phyloP scores from a whole-genome alignment of 2,329 filamentous ascomycete species.

The Thermochaetoides dissita region DNA sequence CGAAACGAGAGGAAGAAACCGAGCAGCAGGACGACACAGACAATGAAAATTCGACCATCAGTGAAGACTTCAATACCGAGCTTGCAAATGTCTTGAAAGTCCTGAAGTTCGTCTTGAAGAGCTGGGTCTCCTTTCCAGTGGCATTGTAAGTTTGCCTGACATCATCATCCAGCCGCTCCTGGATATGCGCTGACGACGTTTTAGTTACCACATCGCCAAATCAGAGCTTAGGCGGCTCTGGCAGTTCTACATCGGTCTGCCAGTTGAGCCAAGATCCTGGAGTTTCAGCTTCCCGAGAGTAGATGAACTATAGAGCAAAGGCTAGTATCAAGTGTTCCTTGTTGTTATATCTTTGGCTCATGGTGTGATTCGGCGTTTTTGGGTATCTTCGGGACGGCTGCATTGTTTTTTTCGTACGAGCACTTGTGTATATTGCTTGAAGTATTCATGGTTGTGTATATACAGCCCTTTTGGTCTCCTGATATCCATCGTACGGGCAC shows the following conservation, averaged over 20 bases:
- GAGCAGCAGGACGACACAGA: conserved; percentile 20
- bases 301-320: conserved; percentile 30
- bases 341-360: too few relatives aligned
- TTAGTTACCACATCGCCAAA: conserved; percentile 29
- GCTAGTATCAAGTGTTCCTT: too few relatives aligned
- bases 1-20: conserved; percentile 28
- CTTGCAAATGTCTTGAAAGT: conserved; percentile 47
- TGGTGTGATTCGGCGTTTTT: too few relatives aligned
- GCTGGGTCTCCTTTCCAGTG: conserved; percentile 57
- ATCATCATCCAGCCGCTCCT: too few relatives aligned
- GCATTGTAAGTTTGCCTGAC: conserved; percentile 46
- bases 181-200: too few relatives aligned
- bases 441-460: too few relatives aligned
- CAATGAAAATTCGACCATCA: conserved; percentile 28
- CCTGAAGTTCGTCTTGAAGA: conserved; percentile 50
- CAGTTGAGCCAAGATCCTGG: conserved; percentile 35
- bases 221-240: conserved; percentile 33
- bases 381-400: too few relatives aligned
- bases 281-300: conserved; percentile 28
- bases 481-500: too few relatives aligned
- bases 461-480: too few relatives aligned
- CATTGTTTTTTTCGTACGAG: too few relatives aligned
- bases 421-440: too few relatives aligned
- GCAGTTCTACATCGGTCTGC: conserved; percentile 39
- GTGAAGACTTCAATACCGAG: conserved; percentile 51